Evolutionary conservation across 257 asterid genomes (phyloP).

Genomic region (Capsicum baccatum): DNA sequence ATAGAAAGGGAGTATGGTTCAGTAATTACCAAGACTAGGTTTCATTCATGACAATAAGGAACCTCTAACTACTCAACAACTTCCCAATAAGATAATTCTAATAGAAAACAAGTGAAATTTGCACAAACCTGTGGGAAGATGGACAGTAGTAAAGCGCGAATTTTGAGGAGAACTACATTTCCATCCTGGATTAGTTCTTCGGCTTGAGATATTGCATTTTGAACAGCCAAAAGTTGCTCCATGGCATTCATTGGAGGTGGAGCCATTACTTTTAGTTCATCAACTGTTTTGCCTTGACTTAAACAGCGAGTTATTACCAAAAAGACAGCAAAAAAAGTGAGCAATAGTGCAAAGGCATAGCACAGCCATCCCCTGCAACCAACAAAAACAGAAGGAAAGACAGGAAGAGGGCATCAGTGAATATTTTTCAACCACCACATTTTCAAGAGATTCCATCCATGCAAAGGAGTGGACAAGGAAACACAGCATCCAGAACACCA

Average conservation of each 20-base stretch:
- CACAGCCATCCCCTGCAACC: conserved; percentile 87
- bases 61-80: background rate
- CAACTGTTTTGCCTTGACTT: conserved; percentile 63
- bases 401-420: background rate
- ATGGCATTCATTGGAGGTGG: conserved; percentile 87
- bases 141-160: conserved; percentile 78
- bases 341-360: conserved; percentile 52
- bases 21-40: conserved; percentile 22
- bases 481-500: background rate
- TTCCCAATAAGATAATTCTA: background rate
- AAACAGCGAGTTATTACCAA: conserved; percentile 71
- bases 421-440: background rate
- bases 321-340: conserved; percentile 62
- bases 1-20: background rate
- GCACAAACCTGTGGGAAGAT: conserved; percentile 81
- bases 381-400: conserved; percentile 14
- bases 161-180: conserved; percentile 76
- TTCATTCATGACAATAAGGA: background rate
- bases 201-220: conserved; percentile 82
- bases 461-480: background rate
- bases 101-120: conserved; percentile 1
- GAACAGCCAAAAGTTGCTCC: conserved; percentile 98
- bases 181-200: conserved; percentile 92
- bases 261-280: conserved; percentile 75
- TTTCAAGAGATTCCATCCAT: background rate